Evolutionary conservation across 2,329 filamentous ascomycete species (phyloP), one percentile per base, ranked within the genome.

Genomic region (Aureobasidium sp.): DNA sequence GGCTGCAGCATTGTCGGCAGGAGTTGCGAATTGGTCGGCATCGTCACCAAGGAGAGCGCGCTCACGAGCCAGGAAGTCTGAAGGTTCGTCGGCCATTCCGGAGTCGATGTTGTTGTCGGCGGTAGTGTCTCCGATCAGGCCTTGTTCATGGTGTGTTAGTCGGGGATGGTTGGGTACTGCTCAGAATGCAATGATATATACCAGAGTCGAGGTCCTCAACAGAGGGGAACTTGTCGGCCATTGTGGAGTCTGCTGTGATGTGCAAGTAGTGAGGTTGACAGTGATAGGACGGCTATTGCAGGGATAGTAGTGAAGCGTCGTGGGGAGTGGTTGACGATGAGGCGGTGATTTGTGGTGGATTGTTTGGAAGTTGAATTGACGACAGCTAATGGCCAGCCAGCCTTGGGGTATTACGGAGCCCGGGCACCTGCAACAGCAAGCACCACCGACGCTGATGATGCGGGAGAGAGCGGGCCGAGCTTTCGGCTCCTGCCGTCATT

Each of bases 11-110:
- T 79, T 79, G 75, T 96, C 90, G 71, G 87, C 86, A 64, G 85
- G 82, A 36, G 89, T 89, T 66, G 88, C 82, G 75, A 99, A 99
- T 79, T 92, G 89, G 70, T 91, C 84, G 64, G 94, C 94, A 75
- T 97, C 94, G 66, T 96, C 94, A 67, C 94, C 94, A 8, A 99
- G 85, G 20, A 88, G 77, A 65, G 91, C 94, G 72, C 91, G 90
- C 79, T 99, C 94, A 68, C 93, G 90, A 66, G 90, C 87, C 53
- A 97, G 85, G 75, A 99, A 97, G 76, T 96, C 91, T 71, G 90
- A 86, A 65, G 84, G 81, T 36, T 87, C 86, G 34, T 84, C 80
- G 10, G 82, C 79, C 65, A 79, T 82, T 65, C 82, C 79, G 41
- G 84, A 75, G 64, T 80, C 75, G 63, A 79, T 75, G 64, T 72